Base-by-base conservation (phyloP, 441 rosid genomes). In the Brassica balearica region DNA sequence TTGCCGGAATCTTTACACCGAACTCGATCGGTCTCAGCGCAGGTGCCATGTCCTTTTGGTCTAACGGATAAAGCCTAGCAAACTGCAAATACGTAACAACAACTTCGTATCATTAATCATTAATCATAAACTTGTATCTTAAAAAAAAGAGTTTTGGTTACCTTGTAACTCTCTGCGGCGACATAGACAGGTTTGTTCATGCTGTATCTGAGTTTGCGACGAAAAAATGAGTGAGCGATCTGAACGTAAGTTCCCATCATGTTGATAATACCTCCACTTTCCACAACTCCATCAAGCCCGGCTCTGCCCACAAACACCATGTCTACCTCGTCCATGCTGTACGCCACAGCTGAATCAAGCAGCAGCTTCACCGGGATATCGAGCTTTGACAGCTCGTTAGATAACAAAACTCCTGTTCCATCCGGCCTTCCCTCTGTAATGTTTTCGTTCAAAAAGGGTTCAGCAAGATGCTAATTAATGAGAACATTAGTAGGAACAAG, bases 161-260 rank as follows among this genome's bases (percentile, higher is more conserved):
- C 97, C 96, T 95, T 91, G 73, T 89, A 95, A 85, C 99, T 95
- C 83, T 95, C 98, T 2, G 99, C 98, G 2, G 99, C 97, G 0
- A 95, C 98, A 73, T 93, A 95, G 20, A 95, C 95, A 0, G 96
- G 99, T 79, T 93, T 93, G 81, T 81, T 90, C 98, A 93, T 93
- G 85, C 90, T 88, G 82, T n/a, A n/a, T n/a, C n/a, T n/a, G n/a
- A n/a, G n/a, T n/a, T n/a, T n/a, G n/a, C n/a, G n/a, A n/a, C n/a
- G n/a, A n/a, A n/a, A n/a, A n/a, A n/a, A n/a, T n/a, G n/a, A n/a
- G n/a, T n/a, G n/a, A n/a, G n/a, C 99, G 59, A 90, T 93, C 84
- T 93, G 98, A n/a, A n/a, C n/a, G 80, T 90, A 95, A 2, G 99
- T 91, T 3, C 99, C 98, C 93, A 95, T 95, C 99, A 95, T 89